Base-by-base conservation (phyloP, 176 grass and related monocot species). In the Leersia perrieri region DNA sequence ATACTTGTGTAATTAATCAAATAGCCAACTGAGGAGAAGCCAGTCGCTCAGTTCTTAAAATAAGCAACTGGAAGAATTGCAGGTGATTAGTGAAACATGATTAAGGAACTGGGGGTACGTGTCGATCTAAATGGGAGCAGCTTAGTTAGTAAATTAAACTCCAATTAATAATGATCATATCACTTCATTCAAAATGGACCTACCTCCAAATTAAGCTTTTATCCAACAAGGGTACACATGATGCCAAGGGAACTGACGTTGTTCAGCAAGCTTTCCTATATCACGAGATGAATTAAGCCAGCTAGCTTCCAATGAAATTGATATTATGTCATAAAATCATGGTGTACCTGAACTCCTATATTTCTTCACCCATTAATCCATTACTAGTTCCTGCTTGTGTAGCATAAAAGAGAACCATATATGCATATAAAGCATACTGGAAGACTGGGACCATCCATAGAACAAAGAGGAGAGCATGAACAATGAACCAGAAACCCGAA, bases 301-400 rank as follows among this genome's bases (percentile, higher is more conserved):
- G 30, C 22, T 11, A 47, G 16, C 47, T 4, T 77, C 0, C 81
- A 70, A 83, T 28, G 31, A 45, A 61, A 62, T 53, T 84, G 22
- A 70, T 28, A 84, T 49, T 36, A 29, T 42, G 77, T 27, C 83
- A 85, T 85, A 78, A 85, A 85, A 85, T 85, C 83, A 85, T 34
- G 53, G 38, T 11, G 33, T 28, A 15, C 55, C 53, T 33, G 28
- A 27, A 85, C 45, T 74, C 33, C 53, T 66, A 74, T 51, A 32
- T 51, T 36, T 51, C 35, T 42, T 51, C 40, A 9, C 25, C 53
- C 49, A 53, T n/a, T 53, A 25, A 58, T n/a, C n/a, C n/a, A n/a
- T n/a, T n/a, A n/a, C n/a, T n/a, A n/a, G n/a, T 58, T 60, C 60
- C 70, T 44, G 25, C 45, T 14, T 74, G 16, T 74, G 30, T 57